Percentiles rank a stretch among this genome's conserved stretches.
These are phyloP conservation scores for Sporothrix schenckii DNA, from an alignment of 2,329 filamentous ascomycete genomes.

Conservation along the genomic window DNA sequence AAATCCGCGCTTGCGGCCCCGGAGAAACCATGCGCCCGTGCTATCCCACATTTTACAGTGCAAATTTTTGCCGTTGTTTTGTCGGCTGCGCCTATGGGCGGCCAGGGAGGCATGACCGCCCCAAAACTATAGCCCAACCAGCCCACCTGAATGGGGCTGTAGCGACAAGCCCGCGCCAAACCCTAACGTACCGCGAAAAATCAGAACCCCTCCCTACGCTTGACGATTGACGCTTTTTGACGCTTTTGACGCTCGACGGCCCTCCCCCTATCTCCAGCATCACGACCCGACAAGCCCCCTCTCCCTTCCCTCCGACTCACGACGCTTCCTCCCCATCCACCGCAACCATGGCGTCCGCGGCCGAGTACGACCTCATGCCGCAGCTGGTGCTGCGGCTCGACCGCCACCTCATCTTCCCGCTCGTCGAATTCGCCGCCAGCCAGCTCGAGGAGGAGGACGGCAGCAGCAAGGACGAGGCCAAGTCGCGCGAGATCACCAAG, in stretches of 20 bases:
- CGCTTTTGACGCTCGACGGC: too few species aligned
- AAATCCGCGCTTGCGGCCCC: conserved; percentile 27
- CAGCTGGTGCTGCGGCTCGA: conserved; percentile 91
- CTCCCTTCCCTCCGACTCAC: neutral
- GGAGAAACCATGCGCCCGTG: conserved; percentile 30
- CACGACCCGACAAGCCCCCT: neutral
- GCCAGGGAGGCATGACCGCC: neutral
- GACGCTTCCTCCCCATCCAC: neutral
- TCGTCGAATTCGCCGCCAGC: conserved; percentile 87
- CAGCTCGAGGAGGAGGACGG: conserved; percentile 75
- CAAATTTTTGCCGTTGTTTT: conserved; percentile 29
- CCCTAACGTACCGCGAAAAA: conserved; percentile 23
- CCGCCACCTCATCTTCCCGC: conserved; percentile 92
- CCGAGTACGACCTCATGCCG: conserved; percentile 64
- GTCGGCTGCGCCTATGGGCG: neutral
- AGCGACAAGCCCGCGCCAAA: neutral
- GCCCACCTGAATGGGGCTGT: conserved; percentile 18
- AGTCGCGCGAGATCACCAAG: conserved; percentile 71
- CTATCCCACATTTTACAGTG: conserved; percentile 34
- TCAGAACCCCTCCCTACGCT: conserved; percentile 18
- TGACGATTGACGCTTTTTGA: too few species aligned
- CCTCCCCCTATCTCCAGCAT: neutral
- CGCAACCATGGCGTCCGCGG: conserved; percentile 35
- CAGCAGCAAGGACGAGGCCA: conserved; percentile 54
- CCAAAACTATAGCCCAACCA: neutral